phyloP scores from a whole-genome alignment of 129 eudicot species.

The Lactuca sativa region DNA sequence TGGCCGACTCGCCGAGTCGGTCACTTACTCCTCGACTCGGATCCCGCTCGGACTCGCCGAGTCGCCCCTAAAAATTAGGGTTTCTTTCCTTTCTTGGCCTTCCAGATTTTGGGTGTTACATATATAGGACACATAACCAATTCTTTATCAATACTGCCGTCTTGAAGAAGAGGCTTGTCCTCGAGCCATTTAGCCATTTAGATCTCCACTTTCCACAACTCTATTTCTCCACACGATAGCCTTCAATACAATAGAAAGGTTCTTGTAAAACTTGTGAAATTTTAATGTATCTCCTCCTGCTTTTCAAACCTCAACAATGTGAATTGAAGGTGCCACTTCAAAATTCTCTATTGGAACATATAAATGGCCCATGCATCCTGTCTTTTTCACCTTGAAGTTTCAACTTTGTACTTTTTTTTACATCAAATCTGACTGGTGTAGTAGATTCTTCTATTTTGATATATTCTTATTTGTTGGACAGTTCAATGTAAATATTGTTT shows the following conservation, averaged over 20 bases:
- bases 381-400: conserved; percentile 95
- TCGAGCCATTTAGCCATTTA: neutral
- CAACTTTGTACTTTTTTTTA: conserved; percentile 82
- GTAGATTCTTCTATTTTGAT: conserved; percentile 88
- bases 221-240: conserved; percentile 88
- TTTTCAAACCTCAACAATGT: conserved; percentile 95
- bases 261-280: conserved; percentile 94
- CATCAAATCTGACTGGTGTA: conserved; percentile 88
- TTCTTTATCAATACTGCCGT: no score
- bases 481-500: conserved; percentile 93
- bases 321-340: conserved; percentile 95
- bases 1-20: no score
- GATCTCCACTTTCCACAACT: conserved; percentile 59
- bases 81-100: no score
- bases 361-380: conserved; percentile 91
- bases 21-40: no score
- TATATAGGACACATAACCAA: no score
- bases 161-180: no score
- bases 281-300: conserved; percentile 89
- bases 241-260: conserved; percentile 85
- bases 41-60: no score
- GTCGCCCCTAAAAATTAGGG: no score
- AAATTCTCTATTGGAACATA: conserved; percentile 93
- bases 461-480: conserved; percentile 75
- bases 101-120: no score